Evolutionary conservation across 805 yeast genomes (phyloP).

Genomic region (Suhomyces sp.): DNA sequence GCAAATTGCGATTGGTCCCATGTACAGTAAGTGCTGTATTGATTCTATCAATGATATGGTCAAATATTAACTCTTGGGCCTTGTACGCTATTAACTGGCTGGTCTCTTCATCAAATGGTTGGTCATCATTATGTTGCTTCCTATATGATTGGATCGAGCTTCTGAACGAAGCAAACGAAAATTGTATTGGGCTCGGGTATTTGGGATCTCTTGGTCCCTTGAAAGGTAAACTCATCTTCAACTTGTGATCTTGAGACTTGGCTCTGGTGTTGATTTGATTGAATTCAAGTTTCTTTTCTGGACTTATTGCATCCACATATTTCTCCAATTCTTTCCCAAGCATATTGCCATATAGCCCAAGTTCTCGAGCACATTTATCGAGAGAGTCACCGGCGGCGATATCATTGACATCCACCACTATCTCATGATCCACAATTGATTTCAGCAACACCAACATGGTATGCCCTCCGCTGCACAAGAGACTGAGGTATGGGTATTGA

Average conservation of each 20-base stretch:
- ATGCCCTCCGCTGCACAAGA: conserved; percentile 92
- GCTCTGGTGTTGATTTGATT: conserved; percentile 19
- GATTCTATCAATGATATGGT: conserved; percentile 69
- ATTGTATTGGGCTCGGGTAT: conserved; percentile 35
- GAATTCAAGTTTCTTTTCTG: conserved; percentile 26
- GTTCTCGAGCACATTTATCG: conserved; percentile 86
- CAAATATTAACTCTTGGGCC: conserved; percentile 65
- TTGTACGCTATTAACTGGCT: conserved; percentile 53
- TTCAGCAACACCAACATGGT: conserved; percentile 77
- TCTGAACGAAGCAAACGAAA: conserved; percentile 78
- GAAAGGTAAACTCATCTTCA: conserved; percentile 32
- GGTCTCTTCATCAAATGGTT: conserved; percentile 47
- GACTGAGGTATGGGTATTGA: conserved; percentile 65
- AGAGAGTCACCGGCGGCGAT: conserved; percentile 92
- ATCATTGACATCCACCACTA: conserved; percentile 74
- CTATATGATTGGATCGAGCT: conserved; percentile 47
- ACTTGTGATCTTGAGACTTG: conserved; percentile 20
- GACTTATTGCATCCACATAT: conserved; percentile 40
- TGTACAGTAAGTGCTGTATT: conserved; percentile 47
- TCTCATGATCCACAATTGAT: conserved; percentile 62
- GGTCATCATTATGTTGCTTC: conserved; percentile 14
- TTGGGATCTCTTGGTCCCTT: conserved; percentile 28
- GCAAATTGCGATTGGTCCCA: conserved; percentile 14
- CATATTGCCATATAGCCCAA: conserved; percentile 81
- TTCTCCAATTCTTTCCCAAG: conserved; percentile 79